Conservation (phyloP, 768 basidiomycete genomes). For the Vishniacozyma victoriae region DNA sequence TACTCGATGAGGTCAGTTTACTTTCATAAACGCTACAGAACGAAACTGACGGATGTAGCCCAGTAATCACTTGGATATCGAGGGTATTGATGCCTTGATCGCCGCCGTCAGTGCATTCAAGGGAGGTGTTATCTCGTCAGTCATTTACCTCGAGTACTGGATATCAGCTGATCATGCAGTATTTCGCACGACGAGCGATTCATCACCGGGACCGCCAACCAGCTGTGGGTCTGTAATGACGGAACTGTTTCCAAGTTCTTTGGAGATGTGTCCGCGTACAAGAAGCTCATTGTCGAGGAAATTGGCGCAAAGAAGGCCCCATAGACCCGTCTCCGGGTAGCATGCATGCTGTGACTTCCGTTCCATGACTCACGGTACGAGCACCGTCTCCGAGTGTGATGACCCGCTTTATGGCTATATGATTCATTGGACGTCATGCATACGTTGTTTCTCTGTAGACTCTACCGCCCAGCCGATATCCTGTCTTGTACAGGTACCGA, state of each 20-base stretch:
- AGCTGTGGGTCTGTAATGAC: slow-evolving; percentile 91
- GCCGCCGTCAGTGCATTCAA: slow-evolving; percentile 66
- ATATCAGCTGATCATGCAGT: no score
- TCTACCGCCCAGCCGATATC: no score
- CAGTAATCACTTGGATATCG: slow-evolving; percentile 93
- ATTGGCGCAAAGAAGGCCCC: slow-evolving; percentile 12
- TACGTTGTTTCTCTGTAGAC: no score
- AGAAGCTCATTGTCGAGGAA: slow-evolving; percentile 48
- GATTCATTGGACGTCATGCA: no score
- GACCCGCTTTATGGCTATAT: no score
- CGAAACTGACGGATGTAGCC: slow-evolving; percentile 52
- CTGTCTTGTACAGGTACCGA: no score
- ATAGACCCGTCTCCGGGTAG: no score
- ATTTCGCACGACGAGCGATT: slow-evolving; percentile 80
- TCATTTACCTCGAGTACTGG: no score
- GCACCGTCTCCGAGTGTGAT: no score
- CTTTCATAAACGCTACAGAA: not conserved
- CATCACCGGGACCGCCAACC: slow-evolving; percentile 79
- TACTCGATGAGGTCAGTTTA: slow-evolving; percentile 77
- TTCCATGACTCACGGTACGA: no score
- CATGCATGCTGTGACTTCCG: no score
- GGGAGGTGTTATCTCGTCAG: slow-evolving; percentile 86
- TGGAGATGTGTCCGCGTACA: slow-evolving; percentile 87
- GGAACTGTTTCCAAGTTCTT: slow-evolving; percentile 72
- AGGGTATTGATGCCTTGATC: slow-evolving; percentile 96